phyloP scores from a whole-genome alignment of 805 yeast genomes.

The Sugiyamaella lignohabitans region DNA sequence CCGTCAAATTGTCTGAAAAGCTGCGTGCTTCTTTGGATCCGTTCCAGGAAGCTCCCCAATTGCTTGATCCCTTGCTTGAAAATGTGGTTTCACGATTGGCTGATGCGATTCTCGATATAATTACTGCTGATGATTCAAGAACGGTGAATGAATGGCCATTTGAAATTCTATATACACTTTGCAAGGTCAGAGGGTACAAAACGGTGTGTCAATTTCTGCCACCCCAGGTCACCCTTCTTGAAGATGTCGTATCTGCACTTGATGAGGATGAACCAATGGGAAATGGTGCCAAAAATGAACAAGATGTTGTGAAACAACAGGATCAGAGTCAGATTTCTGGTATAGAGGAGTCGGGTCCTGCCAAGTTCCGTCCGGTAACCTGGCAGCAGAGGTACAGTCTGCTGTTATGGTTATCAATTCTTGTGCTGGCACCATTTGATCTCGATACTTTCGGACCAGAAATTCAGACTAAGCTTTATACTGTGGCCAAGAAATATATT shows the following conservation, averaged over 20 bases:
- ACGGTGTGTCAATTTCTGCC: conserved; percentile 51
- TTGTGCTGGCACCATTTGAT: conserved; percentile 70
- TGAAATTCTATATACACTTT: conserved; percentile 48
- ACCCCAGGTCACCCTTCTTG: conserved; percentile 50
- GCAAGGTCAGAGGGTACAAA: conserved; percentile 64
- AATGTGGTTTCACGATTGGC: conserved; percentile 7
- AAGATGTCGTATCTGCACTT: conserved; percentile 27
- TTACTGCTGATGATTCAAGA: neutral
- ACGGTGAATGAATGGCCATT: conserved; percentile 19
- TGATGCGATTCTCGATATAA: neutral
- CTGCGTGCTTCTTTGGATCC: conserved; percentile 15
- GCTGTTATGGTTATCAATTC: conserved; percentile 65
- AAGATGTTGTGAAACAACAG: neutral
- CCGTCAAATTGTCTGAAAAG: neutral
- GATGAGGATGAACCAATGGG: no score
- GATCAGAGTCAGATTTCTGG: conserved; percentile 24
- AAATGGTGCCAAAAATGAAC: no score
- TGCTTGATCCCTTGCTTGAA: conserved; percentile 20
- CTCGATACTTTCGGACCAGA: conserved; percentile 37
- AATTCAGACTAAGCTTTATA: conserved; percentile 33
- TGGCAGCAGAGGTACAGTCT: conserved; percentile 49
- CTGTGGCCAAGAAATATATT: conserved; percentile 32
- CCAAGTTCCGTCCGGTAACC: no score
- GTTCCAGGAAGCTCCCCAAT: conserved; percentile 26
- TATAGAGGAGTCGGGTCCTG: conserved; percentile 5